Base-by-base conservation (phyloP, 805 yeast species). In the Teunomyces cretensis region DNA sequence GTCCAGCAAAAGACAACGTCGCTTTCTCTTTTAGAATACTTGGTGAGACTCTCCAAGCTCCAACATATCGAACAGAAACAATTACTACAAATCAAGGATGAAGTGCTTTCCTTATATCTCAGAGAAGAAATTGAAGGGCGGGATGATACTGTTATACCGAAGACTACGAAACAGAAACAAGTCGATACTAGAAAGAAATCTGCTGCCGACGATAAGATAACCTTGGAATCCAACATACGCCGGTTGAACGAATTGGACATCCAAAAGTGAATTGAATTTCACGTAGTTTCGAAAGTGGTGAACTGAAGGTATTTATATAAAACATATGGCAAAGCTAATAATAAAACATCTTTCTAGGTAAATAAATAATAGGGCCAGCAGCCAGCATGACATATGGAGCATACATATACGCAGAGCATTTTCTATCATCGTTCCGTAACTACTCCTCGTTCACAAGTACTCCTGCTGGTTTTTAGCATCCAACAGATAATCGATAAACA, bases 21-120 rank as follows among this genome's bases (percentile, higher is more conserved):
- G 2, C 65, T 85, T 14, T 77, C 88, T 0, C 60, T 85, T 14
- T 61, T 86, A 2, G 90, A 87, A 57, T 86, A 85, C 52, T 47
- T 86, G 5, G 54, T 85, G 0, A 65, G 92, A 33, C 66, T 86
- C 12, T 61, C 78, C 11, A 79, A 83, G 0, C 62, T 86, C 12
- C 90, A 86, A 56, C 67, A 76, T 9, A 78, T 69, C 47, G 90
- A 84, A 53, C 81, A 79, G 48, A 65, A 59, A 19, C 70, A 83
- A 1, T 62, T 84, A 2, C 56, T 79, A 7, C 66, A 77, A 6
- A 76, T 81, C 8, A 74, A 76, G n/a, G 94, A 87, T 57, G 92
- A 86, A 58, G 72, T 84, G 28, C 64, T 86, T 9, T 63, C 81
- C 3, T 54, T 83, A 1, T 86, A 83, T 51, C 62, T 86, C 14